Evolutionary conservation across 371 early-diverging fungal genomes (phyloP).

Genomic region (Chytridium lagenaria): DNA sequence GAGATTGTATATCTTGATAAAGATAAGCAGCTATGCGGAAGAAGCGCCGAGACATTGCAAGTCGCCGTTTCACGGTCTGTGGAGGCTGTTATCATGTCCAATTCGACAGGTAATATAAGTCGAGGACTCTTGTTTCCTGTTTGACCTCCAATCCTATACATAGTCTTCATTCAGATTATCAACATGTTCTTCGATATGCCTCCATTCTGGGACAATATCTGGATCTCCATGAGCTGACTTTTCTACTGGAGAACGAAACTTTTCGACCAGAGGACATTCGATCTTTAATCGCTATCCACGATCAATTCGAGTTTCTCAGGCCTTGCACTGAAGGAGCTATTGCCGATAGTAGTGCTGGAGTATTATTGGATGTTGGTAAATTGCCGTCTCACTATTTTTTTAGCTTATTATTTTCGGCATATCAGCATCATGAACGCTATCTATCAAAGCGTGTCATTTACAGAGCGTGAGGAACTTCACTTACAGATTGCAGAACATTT

Average conservation of each 20-base stretch:
- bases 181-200: constrained; percentile 2
- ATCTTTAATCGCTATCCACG: neutral
- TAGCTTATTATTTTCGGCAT: constrained; percentile 11
- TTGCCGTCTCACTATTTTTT: neutral
- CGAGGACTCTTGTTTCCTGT: neutral
- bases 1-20: neutral
- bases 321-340: neutral
- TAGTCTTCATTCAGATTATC: constrained; percentile 1
- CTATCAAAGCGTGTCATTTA: constrained; percentile 4
- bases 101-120: neutral
- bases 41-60: neutral
- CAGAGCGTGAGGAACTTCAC: constrained; percentile 4
- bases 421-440: constrained; percentile 15
- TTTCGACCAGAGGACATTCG: neutral
- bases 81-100: neutral
- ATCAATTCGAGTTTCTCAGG: neutral
- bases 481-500: neutral
- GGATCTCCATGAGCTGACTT: neutral
- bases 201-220: constrained; percentile 17
- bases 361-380: neutral
- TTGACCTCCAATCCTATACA: neutral
- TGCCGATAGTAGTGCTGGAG: neutral
- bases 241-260: neutral
- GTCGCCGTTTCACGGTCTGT: neutral
- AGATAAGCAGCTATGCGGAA: neutral